These are phyloP conservation scores for Boletus vermiculosoides DNA, from an alignment of 768 basidiomycete species.

Conservation along the genomic window DNA sequence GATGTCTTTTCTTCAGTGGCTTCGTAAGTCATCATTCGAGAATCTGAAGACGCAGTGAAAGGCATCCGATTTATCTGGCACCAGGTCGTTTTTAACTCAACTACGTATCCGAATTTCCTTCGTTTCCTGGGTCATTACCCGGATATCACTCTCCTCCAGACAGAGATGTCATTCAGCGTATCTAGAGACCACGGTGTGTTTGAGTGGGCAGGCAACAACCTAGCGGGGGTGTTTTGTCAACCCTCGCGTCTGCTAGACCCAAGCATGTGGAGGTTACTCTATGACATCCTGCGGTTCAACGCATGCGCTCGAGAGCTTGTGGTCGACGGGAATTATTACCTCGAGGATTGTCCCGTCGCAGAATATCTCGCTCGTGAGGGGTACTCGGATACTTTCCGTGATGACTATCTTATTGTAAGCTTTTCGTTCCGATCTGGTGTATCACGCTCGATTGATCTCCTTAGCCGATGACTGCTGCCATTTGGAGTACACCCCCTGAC, in stretches of 20 bases:
- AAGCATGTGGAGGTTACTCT: conserved; percentile 69
- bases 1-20: conserved; percentile 38
- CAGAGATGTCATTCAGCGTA: conserved; percentile 78
- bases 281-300: conserved; percentile 72
- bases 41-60: not conserved
- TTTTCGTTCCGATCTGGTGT: not conserved
- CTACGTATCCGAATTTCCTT: conserved; percentile 77
- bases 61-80: not conserved
- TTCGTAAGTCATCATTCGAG: conserved; percentile 42
- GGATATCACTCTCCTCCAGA: conserved; percentile 49
- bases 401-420: conserved; percentile 73
- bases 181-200: conserved; percentile 59
- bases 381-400: conserved; percentile 65
- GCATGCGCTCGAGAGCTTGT: conserved; percentile 53
- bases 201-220: conserved; percentile 74
- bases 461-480: conserved; percentile 77
- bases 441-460: not conserved
- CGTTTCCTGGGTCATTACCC: conserved; percentile 56
- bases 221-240: conserved; percentile 66
- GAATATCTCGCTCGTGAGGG: conserved; percentile 59
- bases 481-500: conserved; percentile 77
- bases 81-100: conserved; percentile 75
- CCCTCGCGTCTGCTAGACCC: conserved; percentile 57
- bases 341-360: conserved; percentile 44
- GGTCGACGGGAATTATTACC: conserved; percentile 30